Evolutionary conservation across 2,329 filamentous ascomycete species (phyloP).

Genomic region (Didymella pomorum): DNA sequence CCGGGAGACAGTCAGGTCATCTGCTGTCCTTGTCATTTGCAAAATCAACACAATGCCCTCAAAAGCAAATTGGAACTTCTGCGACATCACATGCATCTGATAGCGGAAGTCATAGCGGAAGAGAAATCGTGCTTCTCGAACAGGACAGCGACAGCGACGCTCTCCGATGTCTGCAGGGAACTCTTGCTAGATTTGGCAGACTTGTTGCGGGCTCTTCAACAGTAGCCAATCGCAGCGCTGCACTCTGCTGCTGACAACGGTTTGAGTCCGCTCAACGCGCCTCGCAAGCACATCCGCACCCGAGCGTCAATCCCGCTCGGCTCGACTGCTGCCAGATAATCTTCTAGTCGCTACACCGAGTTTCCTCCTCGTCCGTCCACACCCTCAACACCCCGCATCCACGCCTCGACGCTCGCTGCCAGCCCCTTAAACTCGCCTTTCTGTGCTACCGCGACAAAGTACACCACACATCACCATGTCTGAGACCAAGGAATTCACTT

Average conservation of each 20-base stretch:
- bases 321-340: conserved; percentile 17
- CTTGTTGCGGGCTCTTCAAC: background rate
- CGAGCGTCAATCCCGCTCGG: conserved; percentile 25
- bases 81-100: background rate
- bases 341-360: conserved; percentile 18
- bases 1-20: background rate
- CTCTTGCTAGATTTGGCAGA: conserved; percentile 25
- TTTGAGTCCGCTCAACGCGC: conserved; percentile 1
- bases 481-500: conserved; percentile 50
- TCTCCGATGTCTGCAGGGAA: conserved; percentile 8
- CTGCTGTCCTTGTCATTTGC: too few relatives aligned
- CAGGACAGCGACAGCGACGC: background rate
- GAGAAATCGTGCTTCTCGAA: conserved; percentile 2
- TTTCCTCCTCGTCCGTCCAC: conserved; percentile 17
- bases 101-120: background rate
- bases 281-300: conserved; percentile 6
- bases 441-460: conserved; percentile 3
- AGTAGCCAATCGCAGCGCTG: conserved; percentile 26
- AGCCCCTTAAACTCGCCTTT: conserved; percentile 7
- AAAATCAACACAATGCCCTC: too few relatives aligned
- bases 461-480: conserved; percentile 41
- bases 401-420: conserved; percentile 3
- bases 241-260: conserved; percentile 25
- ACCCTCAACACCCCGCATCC: conserved; percentile 5
- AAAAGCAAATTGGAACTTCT: background rate